Evolutionary conservation across 345 rosid species (phyloP).

Genomic region (Triadica sebifera): DNA sequence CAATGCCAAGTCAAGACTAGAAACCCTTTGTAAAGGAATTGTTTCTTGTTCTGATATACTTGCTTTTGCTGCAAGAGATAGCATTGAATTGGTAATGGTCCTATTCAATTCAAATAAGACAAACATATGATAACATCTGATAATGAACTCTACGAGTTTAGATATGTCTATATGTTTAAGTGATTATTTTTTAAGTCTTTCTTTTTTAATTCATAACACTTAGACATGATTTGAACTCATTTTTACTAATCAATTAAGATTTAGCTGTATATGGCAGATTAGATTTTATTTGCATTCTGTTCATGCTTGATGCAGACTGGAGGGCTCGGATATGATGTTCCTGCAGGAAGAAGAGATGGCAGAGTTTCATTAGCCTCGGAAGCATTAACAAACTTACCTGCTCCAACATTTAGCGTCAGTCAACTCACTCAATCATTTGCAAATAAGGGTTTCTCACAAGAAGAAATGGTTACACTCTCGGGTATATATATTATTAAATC

Average conservation of each 20-base stretch:
- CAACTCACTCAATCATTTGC: slow-evolving; percentile 18
- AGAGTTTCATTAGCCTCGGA: slow-evolving; percentile 44
- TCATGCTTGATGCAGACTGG: slow-evolving; percentile 28
- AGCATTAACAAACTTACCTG: slow-evolving; percentile 11
- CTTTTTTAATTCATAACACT: no score
- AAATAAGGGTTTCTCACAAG: slow-evolving; percentile 21
- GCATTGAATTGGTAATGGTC: slow-evolving; percentile 37
- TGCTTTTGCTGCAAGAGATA: slow-evolving; percentile 57
- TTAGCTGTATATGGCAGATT: no score
- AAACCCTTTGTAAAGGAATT: slow-evolving; percentile 40
- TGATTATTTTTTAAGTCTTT: no score
- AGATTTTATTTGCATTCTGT: no score
- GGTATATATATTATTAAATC: background rate
- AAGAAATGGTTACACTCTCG: slow-evolving; percentile 25
- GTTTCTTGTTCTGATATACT: slow-evolving; percentile 62
- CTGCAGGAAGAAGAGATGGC: slow-evolving; percentile 64
- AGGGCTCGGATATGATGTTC: slow-evolving; percentile 50
- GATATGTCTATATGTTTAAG: no score
- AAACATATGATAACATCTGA: no score
- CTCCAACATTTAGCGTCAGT: slow-evolving; percentile 4
- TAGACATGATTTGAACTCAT: no score
- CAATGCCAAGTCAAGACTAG: slow-evolving; percentile 40
- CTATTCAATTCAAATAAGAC: no score
- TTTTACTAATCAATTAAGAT: no score
- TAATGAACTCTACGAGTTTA: no score